Percentiles rank a stretch among this genome's conserved stretches.
These are phyloP conservation scores for Phallus indusiatus DNA, from an alignment of 768 basidiomycete species.

Conservation along the genomic window DNA sequence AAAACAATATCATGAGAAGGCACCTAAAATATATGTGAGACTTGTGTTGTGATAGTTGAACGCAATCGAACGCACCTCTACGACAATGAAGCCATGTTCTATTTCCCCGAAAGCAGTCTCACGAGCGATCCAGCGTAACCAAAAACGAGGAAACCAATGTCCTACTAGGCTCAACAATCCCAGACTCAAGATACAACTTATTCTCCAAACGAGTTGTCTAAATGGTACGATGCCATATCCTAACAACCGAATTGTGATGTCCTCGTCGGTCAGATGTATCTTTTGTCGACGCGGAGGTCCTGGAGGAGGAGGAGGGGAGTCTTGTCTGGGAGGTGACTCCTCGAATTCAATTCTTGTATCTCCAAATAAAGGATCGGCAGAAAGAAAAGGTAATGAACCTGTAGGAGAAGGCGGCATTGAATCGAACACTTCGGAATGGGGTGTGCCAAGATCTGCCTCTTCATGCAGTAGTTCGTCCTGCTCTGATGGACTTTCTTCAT, in stretches of 20 bases:
- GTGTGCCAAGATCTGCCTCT: conserved; percentile 31
- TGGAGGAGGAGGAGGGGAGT: conserved; percentile 58
- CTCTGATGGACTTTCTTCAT: conserved; percentile 58
- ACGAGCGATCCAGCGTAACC: conserved; percentile 79
- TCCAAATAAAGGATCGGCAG: conserved; percentile 72
- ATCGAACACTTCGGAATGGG: conserved; percentile 60
- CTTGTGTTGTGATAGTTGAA: conserved; percentile 1
- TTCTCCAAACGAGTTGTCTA: conserved; percentile 62
- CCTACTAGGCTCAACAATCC: conserved; percentile 76
- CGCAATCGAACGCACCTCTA: conserved; percentile 56
- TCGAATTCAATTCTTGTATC: conserved; percentile 79
- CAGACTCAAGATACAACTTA: conserved; percentile 53
- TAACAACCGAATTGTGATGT: conserved; percentile 75
- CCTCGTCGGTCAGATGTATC: conserved; percentile 82
- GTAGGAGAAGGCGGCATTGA: conserved; percentile 59
- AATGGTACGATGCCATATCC: conserved; percentile 66
- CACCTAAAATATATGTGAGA: conserved; percentile 46
- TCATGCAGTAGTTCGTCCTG: conserved; percentile 25
- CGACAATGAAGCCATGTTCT: conserved; percentile 66
- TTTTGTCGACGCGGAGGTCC: conserved; percentile 83
- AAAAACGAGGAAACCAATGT: conserved; percentile 87
- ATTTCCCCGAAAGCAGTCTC: conserved; percentile 77
- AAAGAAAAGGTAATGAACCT: conserved; percentile 52
- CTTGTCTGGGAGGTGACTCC: conserved; percentile 39
- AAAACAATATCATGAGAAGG: conserved; percentile 75